A percentile compares a stretch with the other conserved stretches of the same genome.
Conservation (phyloP, 441 rosid genomes). For the Breynia disticha region DNA sequence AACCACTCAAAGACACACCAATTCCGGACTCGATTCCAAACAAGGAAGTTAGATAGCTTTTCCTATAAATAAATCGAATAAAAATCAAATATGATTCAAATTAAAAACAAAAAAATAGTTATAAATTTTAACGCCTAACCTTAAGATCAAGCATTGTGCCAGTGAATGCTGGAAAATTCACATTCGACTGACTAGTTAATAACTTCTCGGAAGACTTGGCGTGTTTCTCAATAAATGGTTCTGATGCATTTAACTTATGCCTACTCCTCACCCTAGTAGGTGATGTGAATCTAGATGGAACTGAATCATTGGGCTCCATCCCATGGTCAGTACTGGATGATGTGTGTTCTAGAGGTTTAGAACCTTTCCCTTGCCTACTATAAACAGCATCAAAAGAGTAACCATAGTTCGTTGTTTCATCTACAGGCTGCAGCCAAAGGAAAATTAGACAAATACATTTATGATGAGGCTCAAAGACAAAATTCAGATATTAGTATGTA, state of each 20-base stretch:
- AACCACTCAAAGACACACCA: conserved; percentile 97
- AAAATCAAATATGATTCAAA: conserved; percentile 6
- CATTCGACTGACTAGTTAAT: conserved; percentile 31
- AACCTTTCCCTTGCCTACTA: conserved; percentile 39
- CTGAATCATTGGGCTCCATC: conserved; percentile 29
- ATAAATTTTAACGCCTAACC: conserved; percentile 33
- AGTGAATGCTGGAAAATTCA: conserved; percentile 20
- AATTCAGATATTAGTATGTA: no score
- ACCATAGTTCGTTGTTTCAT: conserved; percentile 39
- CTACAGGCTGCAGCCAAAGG: conserved; percentile 34
- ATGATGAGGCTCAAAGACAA: no score
- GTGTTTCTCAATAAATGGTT: conserved; percentile 35
- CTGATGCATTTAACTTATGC: conserved; percentile 53
- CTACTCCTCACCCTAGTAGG: conserved; percentile 55
- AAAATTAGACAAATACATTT: neutral
- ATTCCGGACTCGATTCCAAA: conserved; percentile 52
- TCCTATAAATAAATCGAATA: conserved; percentile 41
- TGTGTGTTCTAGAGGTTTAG: conserved; percentile 31
- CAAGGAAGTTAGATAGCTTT: conserved; percentile 57
- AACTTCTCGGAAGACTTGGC: conserved; percentile 23
- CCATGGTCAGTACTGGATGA: conserved; percentile 37
- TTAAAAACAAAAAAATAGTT: conserved; percentile 3
- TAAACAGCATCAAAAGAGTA: conserved; percentile 32
- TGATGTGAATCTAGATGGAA: conserved; percentile 33
- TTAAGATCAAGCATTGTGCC: conserved; percentile 29